A percentile compares a stretch with the other conserved stretches of the same genome.
These are phyloP conservation scores for Endotrypanum monterogeii DNA, from an alignment of 208 protist species.

Conservation along the genomic window DNA sequence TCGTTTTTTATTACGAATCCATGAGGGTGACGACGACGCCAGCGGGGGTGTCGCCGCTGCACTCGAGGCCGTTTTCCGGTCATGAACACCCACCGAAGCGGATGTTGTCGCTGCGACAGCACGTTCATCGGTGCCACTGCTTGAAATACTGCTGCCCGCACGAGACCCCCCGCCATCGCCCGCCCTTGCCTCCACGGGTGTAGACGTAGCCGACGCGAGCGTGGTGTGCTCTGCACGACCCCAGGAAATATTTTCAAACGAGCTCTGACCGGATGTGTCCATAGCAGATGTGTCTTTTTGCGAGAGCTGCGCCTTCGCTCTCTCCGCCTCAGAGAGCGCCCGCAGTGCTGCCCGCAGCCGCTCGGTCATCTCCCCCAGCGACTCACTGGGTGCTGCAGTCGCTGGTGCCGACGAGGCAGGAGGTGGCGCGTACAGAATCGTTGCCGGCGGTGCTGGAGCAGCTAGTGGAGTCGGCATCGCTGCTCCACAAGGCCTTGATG, in stretches of 20 bases:
- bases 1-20: constrained; percentile 43
- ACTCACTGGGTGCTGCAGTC: constrained; percentile 1
- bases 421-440: background rate
- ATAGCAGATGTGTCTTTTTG: background rate
- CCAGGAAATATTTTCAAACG: background rate
- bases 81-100: background rate
- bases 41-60: background rate
- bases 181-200: background rate
- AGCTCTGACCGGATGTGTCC: background rate
- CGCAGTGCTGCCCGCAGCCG: constrained; percentile 32
- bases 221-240: background rate
- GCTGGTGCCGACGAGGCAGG: background rate
- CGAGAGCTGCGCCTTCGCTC: constrained; percentile 23
- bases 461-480: background rate
- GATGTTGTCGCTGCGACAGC: background rate
- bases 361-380: constrained; percentile 16
- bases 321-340: constrained; percentile 30
- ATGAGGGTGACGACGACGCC: constrained; percentile 23
- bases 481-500: background rate
- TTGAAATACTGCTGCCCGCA: background rate
- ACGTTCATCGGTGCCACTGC: background rate
- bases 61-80: background rate
- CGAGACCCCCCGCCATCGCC: background rate
- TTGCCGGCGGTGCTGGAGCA: background rate
- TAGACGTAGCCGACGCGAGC: background rate